phyloP scores from a whole-genome alignment of 1,284 basidiomycete species.

The Sporisorium scitamineum region DNA sequence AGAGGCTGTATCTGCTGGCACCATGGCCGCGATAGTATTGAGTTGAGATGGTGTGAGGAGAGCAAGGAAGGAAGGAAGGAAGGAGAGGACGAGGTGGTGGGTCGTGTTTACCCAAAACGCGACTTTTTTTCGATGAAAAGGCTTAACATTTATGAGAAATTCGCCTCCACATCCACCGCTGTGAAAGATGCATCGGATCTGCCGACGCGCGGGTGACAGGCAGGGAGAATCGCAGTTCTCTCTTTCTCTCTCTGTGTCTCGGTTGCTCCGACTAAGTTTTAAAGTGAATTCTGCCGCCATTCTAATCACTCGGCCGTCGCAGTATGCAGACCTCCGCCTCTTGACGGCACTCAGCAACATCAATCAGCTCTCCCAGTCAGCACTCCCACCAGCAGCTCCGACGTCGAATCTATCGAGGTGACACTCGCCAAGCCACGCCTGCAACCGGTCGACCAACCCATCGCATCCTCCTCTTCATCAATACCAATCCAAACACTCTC shows the following conservation, averaged over 20 bases:
- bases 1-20: conserved; percentile 24
- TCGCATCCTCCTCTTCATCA: conserved; percentile 1
- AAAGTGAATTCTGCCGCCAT: neutral
- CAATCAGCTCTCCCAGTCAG: neutral
- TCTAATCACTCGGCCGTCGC: conserved; percentile 1
- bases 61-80: neutral
- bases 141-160: neutral
- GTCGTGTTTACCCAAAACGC: conserved; percentile 3
- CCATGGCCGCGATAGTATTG: conserved; percentile 14
- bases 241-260: neutral
- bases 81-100: neutral
- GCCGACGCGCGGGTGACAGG: neutral
- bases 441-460: conserved; percentile 16
- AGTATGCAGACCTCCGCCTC: conserved; percentile 15
- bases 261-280: neutral
- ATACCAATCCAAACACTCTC: neutral
- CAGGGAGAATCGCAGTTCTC: neutral
- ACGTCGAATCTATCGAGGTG: neutral
- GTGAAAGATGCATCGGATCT: neutral
- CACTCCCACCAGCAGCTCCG: neutral
- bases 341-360: neutral
- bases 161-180: conserved; percentile 1
- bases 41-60: neutral
- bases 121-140: neutral
- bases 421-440: conserved; percentile 14